Conservation (phyloP, 352 stramenopile genomes). For the Globisporangium sylvaticum region DNA sequence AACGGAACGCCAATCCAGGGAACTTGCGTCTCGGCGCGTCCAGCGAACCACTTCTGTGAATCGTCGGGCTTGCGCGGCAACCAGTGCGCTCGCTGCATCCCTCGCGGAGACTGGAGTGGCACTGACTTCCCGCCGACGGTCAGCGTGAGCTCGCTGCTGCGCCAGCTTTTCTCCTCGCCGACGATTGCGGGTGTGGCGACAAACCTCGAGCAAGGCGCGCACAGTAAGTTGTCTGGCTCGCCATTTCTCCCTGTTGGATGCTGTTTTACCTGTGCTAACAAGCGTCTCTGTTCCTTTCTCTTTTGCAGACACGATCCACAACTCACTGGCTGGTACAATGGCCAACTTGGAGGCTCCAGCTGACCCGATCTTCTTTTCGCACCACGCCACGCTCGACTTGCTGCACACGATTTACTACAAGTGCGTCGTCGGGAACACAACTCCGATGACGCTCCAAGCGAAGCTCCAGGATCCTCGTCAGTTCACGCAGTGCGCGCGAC, state of each 20-base stretch:
- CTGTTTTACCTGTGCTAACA: conserved; percentile 8
- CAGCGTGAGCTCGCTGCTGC: conserved; percentile 68
- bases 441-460: conserved; percentile 40
- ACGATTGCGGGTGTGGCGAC: conserved; percentile 62
- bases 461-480: conserved; percentile 60
- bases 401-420: conserved; percentile 86
- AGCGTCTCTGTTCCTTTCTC: conserved; percentile 1
- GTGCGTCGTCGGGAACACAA: conserved; percentile 64
- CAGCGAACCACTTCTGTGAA: conserved; percentile 79
- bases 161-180: conserved; percentile 61
- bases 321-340: conserved; percentile 64
- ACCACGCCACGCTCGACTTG: conserved; percentile 80
- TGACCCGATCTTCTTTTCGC: conserved; percentile 86
- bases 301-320: conserved; percentile 75
- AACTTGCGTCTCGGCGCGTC: conserved; percentile 42
- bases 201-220: conserved; percentile 69
- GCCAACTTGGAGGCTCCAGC: conserved; percentile 63
- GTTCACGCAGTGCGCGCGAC: conserved; percentile 54
- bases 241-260: not conserved
- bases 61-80: conserved; percentile 33
- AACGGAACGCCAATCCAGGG: conserved; percentile 64
- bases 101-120: conserved; percentile 56
- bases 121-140: conserved; percentile 60
- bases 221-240: conserved; percentile 45
- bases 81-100: conserved; percentile 58